phyloP scores from a whole-genome alignment of 2,329 filamentous ascomycete genomes.

The Colletotrichum musae region DNA sequence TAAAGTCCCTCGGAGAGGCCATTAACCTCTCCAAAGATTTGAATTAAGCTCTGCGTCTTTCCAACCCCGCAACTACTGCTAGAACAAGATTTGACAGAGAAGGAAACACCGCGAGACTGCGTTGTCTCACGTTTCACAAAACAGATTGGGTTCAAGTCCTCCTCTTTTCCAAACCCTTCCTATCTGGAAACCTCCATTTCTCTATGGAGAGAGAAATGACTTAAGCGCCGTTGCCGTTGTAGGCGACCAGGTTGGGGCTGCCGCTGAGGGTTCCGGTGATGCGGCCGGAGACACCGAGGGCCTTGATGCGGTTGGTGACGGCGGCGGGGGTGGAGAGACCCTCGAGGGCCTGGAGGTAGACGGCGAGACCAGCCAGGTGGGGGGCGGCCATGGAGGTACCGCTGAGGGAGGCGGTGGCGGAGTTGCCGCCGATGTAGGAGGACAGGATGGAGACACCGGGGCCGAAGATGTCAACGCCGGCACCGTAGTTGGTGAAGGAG shows the following conservation, averaged over 20 bases:
- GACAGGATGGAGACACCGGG: conserved; percentile 63
- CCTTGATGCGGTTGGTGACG: conserved; percentile 58
- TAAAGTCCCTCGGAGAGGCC: too few relatives aligned
- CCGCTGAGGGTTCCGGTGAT: conserved; percentile 52
- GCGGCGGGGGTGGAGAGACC: conserved; percentile 55
- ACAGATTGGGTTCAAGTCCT: not conserved
- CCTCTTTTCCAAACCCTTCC: conserved; percentile 3
- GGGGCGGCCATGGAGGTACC: conserved; percentile 76
- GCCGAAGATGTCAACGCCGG: conserved; percentile 65
- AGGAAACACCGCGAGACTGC: not conserved
- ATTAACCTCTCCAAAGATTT: not conserved
- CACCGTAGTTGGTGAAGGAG: conserved; percentile 66
- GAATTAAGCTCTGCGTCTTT: not conserved
- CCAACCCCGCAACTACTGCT: not conserved
- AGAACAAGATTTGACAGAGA: not conserved
- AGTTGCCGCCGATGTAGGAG: conserved; percentile 59
- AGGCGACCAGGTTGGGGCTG: conserved; percentile 62
- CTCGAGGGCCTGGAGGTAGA: conserved; percentile 68
- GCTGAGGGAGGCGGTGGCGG: conserved; percentile 61
- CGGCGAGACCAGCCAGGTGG: conserved; percentile 72
- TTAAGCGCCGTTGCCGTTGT: conserved; percentile 56
- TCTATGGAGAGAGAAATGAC: not conserved
- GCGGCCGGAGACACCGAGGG: conserved; percentile 56
- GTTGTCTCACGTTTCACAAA: not conserved
- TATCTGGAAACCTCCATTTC: too few relatives aligned